Base-by-base conservation (phyloP, 2,329 filamentous ascomycete genomes). In the Aspergillus quadricinctus region DNA sequence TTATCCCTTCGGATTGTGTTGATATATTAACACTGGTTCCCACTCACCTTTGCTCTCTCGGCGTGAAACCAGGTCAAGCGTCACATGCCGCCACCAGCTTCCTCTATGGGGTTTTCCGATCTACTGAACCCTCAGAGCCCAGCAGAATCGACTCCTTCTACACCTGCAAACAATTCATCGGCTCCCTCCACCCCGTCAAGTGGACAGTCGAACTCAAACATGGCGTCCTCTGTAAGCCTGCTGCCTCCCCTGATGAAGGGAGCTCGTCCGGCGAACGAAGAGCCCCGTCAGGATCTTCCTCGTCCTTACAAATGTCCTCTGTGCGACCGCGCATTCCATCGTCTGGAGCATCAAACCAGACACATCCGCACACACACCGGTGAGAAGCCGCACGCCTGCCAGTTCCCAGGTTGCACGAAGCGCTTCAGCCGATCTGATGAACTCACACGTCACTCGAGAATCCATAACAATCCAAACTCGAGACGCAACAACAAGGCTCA, bases 381-480 rank as follows among this genome's bases (percentile, higher is more conserved):
- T 68, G 93, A 99, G 81, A 99, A 97, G 82, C 93, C 93, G 49
- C 94, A 97, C 70, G 92, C 90, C 60, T 99, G 93, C 84, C 88
- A 90, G 73, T 97, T 93, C 70, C 92, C 91, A 3, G 92, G 92
- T 67, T 97, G 93, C 85, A 93, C 90, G 66, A 97, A 97, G 79
- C 90, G 93, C 69, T 97, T 99, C 80, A 96, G 90, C 62, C 88
- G 93, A 62, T 97, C 93, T 11, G 93, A 99, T 72, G 93, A 99
- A 78, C 82, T 99, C 66, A 99, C 94, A 60, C 88, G 93, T 59
- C 93, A 99, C 78, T 97, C 93, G 72, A 86, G 93, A 74, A 99
- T 99, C 79, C 93, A 99, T 84, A 97, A 90, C 85, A 99, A 97
- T 78, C 93, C 94, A 57, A 97, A 97, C 81, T 97, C 92, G 56